Conservation (phyloP, 2,329 filamentous ascomycete species). For the Camptophora hylomeconis region DNA sequence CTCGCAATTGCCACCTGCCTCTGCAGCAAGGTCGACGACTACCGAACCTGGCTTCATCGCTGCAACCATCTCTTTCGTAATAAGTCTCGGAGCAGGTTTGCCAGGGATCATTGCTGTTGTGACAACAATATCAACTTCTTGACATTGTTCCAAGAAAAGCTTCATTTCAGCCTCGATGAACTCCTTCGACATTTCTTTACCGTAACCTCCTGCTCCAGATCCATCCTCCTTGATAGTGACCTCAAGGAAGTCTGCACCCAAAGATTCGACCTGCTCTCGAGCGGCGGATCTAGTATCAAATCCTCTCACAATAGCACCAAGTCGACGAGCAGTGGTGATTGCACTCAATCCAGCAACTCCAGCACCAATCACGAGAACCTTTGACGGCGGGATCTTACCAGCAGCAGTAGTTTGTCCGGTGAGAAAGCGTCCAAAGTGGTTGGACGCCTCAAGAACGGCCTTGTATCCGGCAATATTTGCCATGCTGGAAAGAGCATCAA, state of each 20-base stretch:
- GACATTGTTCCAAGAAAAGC: slow-evolving; percentile 74
- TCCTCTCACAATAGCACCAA: slow-evolving; percentile 79
- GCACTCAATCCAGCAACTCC: slow-evolving; percentile 81
- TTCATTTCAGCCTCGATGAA: slow-evolving; percentile 92
- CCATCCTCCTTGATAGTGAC: slow-evolving; percentile 77
- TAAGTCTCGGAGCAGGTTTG: slow-evolving; percentile 67
- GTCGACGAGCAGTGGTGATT: slow-evolving; percentile 70
- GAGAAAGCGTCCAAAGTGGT: slow-evolving; percentile 76
- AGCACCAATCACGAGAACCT: slow-evolving; percentile 79
- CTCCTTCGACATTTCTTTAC: slow-evolving; percentile 87
- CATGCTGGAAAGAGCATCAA: slow-evolving; percentile 81
- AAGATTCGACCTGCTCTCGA: slow-evolving; percentile 77
- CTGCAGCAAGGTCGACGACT: slow-evolving; percentile 75
- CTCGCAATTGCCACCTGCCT: slow-evolving; percentile 80
- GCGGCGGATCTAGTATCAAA: slow-evolving; percentile 86
- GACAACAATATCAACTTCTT: slow-evolving; percentile 83
- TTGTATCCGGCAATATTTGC: slow-evolving; percentile 92
- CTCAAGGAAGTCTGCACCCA: slow-evolving; percentile 82
- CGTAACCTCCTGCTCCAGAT: slow-evolving; percentile 72
- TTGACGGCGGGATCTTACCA: slow-evolving; percentile 79
- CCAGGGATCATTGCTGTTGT: slow-evolving; percentile 87
- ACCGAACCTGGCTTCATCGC: slow-evolving; percentile 86
- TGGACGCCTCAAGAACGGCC: slow-evolving; percentile 77
- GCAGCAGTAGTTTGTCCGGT: slow-evolving; percentile 85
- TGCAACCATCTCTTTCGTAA: slow-evolving; percentile 66